A percentile compares a stretch with the other conserved stretches of the same genome.
phyloP scores from a whole-genome alignment of 768 basidiomycete genomes.

The Amyloporia xantha region DNA sequence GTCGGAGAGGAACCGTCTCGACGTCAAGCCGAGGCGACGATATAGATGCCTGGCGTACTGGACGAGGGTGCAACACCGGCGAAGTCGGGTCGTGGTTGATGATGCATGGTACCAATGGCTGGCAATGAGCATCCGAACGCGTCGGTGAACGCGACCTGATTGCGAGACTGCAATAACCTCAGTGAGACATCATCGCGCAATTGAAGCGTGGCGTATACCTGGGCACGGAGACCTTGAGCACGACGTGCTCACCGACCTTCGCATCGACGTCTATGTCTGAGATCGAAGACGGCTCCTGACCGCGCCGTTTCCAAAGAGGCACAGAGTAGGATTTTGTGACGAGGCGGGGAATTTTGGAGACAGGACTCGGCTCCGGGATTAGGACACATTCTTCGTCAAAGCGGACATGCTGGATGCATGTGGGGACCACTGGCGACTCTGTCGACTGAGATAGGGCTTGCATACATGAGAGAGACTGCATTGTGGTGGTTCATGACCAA shows the following conservation, averaged over 20 bases:
- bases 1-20: slow-evolving; percentile 59
- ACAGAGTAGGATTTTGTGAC: slow-evolving; percentile 62
- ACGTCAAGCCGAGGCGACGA: slow-evolving; percentile 31
- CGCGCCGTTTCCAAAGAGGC: slow-evolving; percentile 55
- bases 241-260: slow-evolving; percentile 38
- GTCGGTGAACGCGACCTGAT: slow-evolving; percentile 27
- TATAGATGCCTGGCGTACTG: neutral
- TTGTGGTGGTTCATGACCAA: slow-evolving; percentile 6
- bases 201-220: slow-evolving; percentile 34
- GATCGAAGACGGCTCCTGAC: slow-evolving; percentile 14
- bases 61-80: slow-evolving; percentile 10
- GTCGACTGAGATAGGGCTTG: slow-evolving; percentile 1
- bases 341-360: slow-evolving; percentile 41
- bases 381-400: slow-evolving; percentile 71
- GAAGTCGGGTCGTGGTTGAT: slow-evolving; percentile 30
- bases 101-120: slow-evolving; percentile 42
- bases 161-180: slow-evolving; percentile 14
- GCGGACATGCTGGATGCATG: slow-evolving; percentile 38
- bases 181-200: neutral
- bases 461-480: slow-evolving; percentile 12
- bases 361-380: slow-evolving; percentile 50
- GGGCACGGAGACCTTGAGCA: slow-evolving; percentile 57
- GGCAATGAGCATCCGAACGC: slow-evolving; percentile 29
- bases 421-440: neutral
- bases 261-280: slow-evolving; percentile 17